Evolutionary conservation across 163 green algal genomes (phyloP), one percentile per base, ranked within the genome.

Genomic region (Chloroidium sp.): DNA sequence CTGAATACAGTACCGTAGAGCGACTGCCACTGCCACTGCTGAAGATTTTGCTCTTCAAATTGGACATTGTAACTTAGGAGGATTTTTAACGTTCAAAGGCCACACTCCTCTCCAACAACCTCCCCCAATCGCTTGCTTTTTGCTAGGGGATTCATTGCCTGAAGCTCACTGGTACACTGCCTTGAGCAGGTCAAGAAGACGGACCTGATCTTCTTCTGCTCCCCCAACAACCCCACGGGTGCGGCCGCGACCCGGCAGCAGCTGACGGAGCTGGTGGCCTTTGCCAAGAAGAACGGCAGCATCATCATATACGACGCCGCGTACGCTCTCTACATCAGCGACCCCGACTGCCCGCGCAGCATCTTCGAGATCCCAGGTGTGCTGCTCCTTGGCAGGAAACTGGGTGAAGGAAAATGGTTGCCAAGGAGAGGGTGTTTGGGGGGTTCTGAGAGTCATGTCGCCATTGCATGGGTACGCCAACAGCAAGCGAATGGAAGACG

Each of bases 191-290:
- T 81, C 59, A 84, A 86, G 69, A 89, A 89, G 77, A 95, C 96
- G 3, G 96, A 99, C 90, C 86, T 99, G 82, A 98, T 99, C 84
- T 99, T 99, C 91, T 99, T 99, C 88, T 99, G 96, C 95, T 98
- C 93, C 36, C 96, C 96, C 79, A 99, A 99, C 95, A 98, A 98
- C 90, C 94, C 94, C 60, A 97, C 95, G 4, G 95, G 95, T 62
- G 93, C 93, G 67, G 92, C 95, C 10, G 96, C 96, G 75, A 98
- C 95, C 1, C 86, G 95, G 12, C 86, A 89, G 72, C 96, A 99
- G 90, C 91, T 99, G 76, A 93, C 88, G 59, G 69, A 96, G 81
- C 90, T 99, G 69, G 96, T 99, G 1, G 90, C 85, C 2, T 96
- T 96, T 88, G 94, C 94, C 13, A 86, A 84, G 13, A 85, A 86